A percentile compares a stretch with the other conserved stretches of the same genome.
phyloP scores from a whole-genome alignment of 2,329 filamentous ascomycete genomes.

The Paraphaeosphaeria sporulosa region DNA sequence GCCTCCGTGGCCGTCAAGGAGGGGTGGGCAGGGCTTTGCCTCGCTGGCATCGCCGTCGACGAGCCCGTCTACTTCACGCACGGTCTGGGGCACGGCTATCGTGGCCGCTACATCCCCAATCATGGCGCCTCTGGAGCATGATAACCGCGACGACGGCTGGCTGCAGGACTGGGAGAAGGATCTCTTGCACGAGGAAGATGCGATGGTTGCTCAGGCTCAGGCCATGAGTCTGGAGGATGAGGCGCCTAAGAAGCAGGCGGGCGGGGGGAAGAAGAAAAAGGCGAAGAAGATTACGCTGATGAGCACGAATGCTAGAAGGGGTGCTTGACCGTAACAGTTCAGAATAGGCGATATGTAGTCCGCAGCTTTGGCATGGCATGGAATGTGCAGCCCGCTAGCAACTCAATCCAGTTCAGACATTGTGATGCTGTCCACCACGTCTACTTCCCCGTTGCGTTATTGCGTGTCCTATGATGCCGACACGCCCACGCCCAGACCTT shows the following conservation, averaged over 20 bases:
- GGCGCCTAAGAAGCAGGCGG: conserved; percentile 42
- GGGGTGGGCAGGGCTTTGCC: conserved; percentile 65
- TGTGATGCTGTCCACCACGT: too few relatives aligned
- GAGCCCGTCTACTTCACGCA: conserved; percentile 77
- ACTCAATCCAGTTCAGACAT: too few relatives aligned
- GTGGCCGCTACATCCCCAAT: conserved; percentile 67
- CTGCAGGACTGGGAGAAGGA: conserved; percentile 83
- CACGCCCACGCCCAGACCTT: too few relatives aligned
- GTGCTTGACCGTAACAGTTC: conserved; percentile 48
- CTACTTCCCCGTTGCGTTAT: too few relatives aligned
- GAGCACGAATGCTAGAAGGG: conserved; percentile 69
- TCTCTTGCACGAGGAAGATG: conserved; percentile 65
- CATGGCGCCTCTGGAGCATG: conserved; percentile 52
- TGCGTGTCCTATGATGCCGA: too few relatives aligned
- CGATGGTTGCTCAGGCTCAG: conserved; percentile 59
- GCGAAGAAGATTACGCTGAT: conserved; percentile 73
- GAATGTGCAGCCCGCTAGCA: too few relatives aligned
- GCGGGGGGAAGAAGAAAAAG: conserved; percentile 67
- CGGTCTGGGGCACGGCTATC: conserved; percentile 89
- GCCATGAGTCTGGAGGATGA: conserved; percentile 45
- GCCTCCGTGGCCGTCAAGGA: conserved; percentile 62
- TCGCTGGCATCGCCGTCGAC: conserved; percentile 80
- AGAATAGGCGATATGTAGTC: not conserved
- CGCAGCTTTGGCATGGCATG: too few relatives aligned
- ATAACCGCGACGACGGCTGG: conserved; percentile 78